phyloP scores from a whole-genome alignment of 75 land plant species.

The Selaginella tamariscina region DNA sequence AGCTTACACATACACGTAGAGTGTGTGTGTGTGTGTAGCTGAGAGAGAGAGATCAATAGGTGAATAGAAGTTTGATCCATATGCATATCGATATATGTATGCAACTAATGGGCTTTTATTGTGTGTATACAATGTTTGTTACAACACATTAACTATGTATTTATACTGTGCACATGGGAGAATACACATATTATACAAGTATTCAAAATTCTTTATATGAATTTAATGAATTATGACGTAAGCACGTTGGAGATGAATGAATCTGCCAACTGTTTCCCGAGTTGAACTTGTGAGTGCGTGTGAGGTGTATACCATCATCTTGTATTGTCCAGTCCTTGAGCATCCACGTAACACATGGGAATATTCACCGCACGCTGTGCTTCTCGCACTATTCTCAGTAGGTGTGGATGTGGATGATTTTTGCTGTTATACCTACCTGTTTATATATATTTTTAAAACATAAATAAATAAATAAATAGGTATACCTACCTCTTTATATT shows the following conservation, averaged over 20 bases:
- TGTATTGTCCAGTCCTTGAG: conserved; percentile 42
- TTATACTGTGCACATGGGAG: no score
- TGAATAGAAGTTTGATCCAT: no score
- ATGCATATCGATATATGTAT: no score
- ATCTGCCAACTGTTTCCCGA: conserved; percentile 51
- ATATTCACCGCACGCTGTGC: conserved; percentile 35
- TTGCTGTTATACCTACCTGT: conserved; percentile 53
- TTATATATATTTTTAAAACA: neutral
- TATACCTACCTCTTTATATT: neutral
- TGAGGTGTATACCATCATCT: conserved; percentile 50
- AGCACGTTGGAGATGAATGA: conserved; percentile 14
- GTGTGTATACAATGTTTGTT: no score
- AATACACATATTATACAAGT: no score
- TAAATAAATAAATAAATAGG: neutral
- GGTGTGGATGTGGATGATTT: conserved; percentile 21
- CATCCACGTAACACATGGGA: conserved; percentile 50
- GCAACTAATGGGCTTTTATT: no score
- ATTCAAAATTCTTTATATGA: no score
- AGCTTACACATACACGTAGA: no score
- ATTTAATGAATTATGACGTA: no score
- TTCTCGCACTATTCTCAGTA: conserved; percentile 36
- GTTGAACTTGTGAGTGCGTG: conserved; percentile 51
- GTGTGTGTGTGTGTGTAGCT: no score
- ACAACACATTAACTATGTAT: no score
- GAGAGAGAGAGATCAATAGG: no score